Base-by-base conservation (phyloP, 805 yeast species). In the Pachysolen tannophilus region DNA sequence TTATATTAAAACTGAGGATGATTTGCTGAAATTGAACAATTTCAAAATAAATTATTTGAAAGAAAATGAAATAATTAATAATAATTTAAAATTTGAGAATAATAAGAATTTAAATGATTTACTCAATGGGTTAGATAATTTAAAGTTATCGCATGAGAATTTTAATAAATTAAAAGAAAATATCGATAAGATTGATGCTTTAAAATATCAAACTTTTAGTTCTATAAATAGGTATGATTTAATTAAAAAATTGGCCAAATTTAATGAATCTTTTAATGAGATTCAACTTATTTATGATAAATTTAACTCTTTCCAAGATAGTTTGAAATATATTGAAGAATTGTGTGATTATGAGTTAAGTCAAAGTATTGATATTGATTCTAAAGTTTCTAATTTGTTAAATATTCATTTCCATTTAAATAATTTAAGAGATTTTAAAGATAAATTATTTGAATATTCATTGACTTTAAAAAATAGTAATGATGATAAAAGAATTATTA, bases 11-110 rank as follows among this genome's bases (percentile, higher is more conserved):
- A 44, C 45, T 4, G 56, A 50, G 31, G 59, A 56, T 28, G 87
- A 82, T 39, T 56, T 80, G 26, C 71, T 65, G 33, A 75, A 71
- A 38, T 65, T 81, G 6, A 56, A 62, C 8, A 56, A 63, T 7
- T 55, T 82, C 20, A 70, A 69, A 37, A 73, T 68, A 35, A 81
- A 75, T 39, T 56, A 82, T 32, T 41, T 53, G 6, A 78, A 78
- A 43, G 95, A 90, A 49, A 84, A 83, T 52, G 67, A 80, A 0
- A 69, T 82, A 3, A 63, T 86, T 9, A 95, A 85, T 46, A 65
- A 79, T 32, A 90, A 86, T 50, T 62, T 90, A 43, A 75, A 73
- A 47, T 59, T 81, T 27, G 82, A 80, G 33, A 73, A 85, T n/a
- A 75, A 72, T 49, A 67, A 67, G 26, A 85, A 78, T 44, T 70